phyloP scores from a whole-genome alignment of 768 basidiomycete species.

The Boletellus ananiceps region DNA sequence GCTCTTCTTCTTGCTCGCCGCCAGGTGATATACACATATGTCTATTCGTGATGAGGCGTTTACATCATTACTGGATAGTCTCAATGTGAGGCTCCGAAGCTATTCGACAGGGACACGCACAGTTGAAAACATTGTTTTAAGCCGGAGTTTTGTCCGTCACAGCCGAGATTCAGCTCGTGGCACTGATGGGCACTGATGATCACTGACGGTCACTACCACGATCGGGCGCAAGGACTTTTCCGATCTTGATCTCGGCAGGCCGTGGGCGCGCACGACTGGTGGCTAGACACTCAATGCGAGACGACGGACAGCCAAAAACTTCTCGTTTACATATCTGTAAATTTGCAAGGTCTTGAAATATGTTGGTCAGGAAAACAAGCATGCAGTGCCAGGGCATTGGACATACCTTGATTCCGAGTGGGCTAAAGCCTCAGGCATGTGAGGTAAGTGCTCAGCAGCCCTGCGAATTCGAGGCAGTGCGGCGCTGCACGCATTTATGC shows the following conservation, averaged over 20 bases:
- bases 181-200: conserved; percentile 42
- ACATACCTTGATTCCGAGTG: neutral
- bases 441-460: too few species aligned
- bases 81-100: neutral
- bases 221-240: conserved; percentile 69
- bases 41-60: conserved; percentile 40
- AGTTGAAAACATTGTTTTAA: conserved; percentile 48
- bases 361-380: neutral
- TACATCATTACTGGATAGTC: conserved; percentile 36
- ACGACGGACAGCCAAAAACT: too few species aligned
- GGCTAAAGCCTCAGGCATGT: neutral
- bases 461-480: too few species aligned
- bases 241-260: conserved; percentile 42
- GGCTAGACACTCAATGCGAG: neutral
- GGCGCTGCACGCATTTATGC: too few species aligned
- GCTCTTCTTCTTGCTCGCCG: conserved; percentile 58
- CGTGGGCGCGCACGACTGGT: conserved; percentile 38
- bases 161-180: conserved; percentile 57
- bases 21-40: conserved; percentile 53
- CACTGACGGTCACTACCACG: conserved; percentile 51
- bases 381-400: neutral
- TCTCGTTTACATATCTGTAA: conserved; percentile 5
- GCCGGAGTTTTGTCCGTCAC: conserved; percentile 69
- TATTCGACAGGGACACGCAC: conserved; percentile 36
- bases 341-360: conserved; percentile 6